Evolutionary conservation across 441 rosid species (phyloP).

Genomic region (Aleurites moluccanus): DNA sequence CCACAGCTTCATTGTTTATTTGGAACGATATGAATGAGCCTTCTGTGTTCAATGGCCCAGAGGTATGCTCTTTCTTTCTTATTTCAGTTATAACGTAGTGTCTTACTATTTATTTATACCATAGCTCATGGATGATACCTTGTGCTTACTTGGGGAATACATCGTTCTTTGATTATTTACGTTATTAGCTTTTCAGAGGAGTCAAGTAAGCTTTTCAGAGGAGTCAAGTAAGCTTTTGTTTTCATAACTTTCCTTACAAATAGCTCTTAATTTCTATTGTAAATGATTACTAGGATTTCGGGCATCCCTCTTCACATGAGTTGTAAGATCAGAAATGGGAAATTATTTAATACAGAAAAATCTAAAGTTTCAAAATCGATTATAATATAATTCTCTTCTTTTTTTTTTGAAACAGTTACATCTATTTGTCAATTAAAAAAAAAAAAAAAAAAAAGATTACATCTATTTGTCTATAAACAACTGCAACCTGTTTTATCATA

Average conservation of each 20-base stretch:
- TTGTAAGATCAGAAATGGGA: no score
- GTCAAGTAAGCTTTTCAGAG: no score
- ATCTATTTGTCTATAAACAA: no score
- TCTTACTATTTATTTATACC: not conserved
- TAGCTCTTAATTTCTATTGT: not conserved
- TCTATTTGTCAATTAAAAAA: no score
- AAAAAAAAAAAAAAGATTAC: no score
- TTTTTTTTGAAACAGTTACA: no score
- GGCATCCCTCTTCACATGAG: no score
- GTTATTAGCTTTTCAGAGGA: not conserved
- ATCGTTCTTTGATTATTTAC: not conserved
- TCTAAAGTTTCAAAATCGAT: no score
- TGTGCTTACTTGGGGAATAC: slow-evolving; percentile 1
- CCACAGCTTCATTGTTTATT: slow-evolving; percentile 84
- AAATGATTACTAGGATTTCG: not conserved
- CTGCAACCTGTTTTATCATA: no score
- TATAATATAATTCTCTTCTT: no score
- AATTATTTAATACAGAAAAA: no score
- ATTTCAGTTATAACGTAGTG: not conserved
- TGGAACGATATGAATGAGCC: slow-evolving; percentile 99
- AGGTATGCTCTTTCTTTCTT: slow-evolving; percentile 50
- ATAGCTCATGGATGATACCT: not conserved
- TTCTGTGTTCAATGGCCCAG: slow-evolving; percentile 98
- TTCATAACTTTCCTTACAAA: not conserved
- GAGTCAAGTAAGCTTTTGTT: no score